Base-by-base conservation (phyloP, 192 early-diverging fungal genomes). In the Backusella westeae region DNA sequence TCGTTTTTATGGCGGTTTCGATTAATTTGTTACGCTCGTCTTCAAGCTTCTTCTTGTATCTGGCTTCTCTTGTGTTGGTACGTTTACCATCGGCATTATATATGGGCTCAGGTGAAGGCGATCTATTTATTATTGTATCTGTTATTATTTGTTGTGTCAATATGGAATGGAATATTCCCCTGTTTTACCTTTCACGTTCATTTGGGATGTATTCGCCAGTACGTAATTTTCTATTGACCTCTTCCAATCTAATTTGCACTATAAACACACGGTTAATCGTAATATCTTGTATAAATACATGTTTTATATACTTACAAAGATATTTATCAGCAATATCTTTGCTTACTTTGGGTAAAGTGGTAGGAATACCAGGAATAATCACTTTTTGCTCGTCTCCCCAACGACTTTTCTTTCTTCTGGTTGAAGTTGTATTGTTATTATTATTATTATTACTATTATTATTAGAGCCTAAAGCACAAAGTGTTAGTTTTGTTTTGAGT, bases 11-110 rank as follows among this genome's bases (percentile, higher is more conserved):
- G 29, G 92, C 95, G 38, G 91, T 86, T 46, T 96, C 94, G 12
- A 99, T 92, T 36, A 99, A 84, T 70, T 83, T 86, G 81, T 95
- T 93, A 29, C 96, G 91, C 80, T 99, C 98, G 76, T 98, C 95
- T 79, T 99, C 98, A 21, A 97, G 84, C 75, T 92, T 93, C 52
- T 96, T 94, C 12, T 93, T 89, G 82, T 96, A 97, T 53, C 97
- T 90, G 69, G 90, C 87, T 76, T 99, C 98, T 76, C 96, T 89
- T 8, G 98, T 99, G 86, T 99, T 99, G 68, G 91, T 91, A 84
- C 98, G 96, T 79, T 96, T 96, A 65, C 98, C 98, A 74, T 98
- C 92, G 44, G 91, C 87, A 69, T 96, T 94, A 76, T 99, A 99
- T 21, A 87, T 84, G 19, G 98, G 98, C 78, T 94, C 91, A 29